These are phyloP conservation scores for Breynia disticha DNA, from an alignment of 441 rosid genomes.

Conservation along the genomic window DNA sequence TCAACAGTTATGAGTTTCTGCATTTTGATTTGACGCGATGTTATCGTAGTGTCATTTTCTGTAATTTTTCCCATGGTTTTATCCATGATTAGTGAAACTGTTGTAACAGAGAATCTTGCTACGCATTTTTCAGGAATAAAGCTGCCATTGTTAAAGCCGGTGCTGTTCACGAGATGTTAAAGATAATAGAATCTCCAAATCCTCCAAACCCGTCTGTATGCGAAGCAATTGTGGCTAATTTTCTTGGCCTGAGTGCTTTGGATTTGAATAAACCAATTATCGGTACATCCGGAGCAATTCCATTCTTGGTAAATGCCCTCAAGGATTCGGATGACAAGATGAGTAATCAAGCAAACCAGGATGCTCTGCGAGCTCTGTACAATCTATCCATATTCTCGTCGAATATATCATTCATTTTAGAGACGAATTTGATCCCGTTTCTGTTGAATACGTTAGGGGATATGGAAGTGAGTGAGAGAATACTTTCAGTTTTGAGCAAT, in stretches of 20 bases:
- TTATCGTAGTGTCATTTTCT: not conserved
- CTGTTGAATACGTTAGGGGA: constrained; percentile 62
- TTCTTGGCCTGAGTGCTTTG: constrained; percentile 83
- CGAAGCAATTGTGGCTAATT: constrained; percentile 83
- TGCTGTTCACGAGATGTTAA: constrained; percentile 85
- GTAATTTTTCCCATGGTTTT: not conserved
- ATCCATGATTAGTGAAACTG: not conserved
- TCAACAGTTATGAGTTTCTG: not conserved
- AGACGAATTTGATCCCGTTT: constrained; percentile 49
- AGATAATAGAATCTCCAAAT: constrained; percentile 57
- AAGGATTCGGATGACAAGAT: constrained; percentile 27
- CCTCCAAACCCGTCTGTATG: constrained; percentile 47
- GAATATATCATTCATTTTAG: constrained; percentile 48
- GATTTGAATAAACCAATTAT: constrained; percentile 84
- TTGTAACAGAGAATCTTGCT: not conserved
- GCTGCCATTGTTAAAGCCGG: constrained; percentile 97
- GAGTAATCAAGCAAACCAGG: constrained; percentile 65
- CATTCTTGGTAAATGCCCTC: constrained; percentile 57
- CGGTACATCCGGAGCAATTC: constrained; percentile 89
- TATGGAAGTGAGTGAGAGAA: constrained; percentile 85
- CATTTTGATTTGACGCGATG: constrained; percentile 7
- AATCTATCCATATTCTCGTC: constrained; percentile 66
- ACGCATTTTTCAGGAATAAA: constrained; percentile 59
- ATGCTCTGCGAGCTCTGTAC: constrained; percentile 79
- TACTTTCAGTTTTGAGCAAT: constrained; percentile 73